Conservation (phyloP, 2,329 filamentous ascomycete genomes). For the Rhinocladiella similis region DNA sequence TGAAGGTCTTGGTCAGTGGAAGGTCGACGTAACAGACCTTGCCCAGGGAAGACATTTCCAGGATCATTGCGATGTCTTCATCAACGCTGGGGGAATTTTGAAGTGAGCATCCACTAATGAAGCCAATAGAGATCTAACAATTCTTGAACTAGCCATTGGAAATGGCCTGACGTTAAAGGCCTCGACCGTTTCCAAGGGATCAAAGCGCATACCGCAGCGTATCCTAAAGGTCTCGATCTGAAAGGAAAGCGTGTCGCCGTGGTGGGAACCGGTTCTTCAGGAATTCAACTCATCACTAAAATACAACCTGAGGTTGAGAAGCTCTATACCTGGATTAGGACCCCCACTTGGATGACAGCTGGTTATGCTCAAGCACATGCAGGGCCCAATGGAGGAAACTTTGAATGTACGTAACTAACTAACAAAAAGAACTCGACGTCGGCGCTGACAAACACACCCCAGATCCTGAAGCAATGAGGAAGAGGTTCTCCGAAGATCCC, state of each 20-base stretch:
- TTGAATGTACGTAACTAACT: slow-evolving; percentile 3
- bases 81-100: slow-evolving; percentile 31
- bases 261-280: slow-evolving; percentile 27
- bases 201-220: slow-evolving; percentile 35
- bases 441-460: neutral
- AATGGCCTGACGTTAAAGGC: slow-evolving; percentile 39
- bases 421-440: slow-evolving; percentile 12
- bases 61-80: slow-evolving; percentile 30
- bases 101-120: slow-evolving; percentile 10
- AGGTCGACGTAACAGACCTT: slow-evolving; percentile 1
- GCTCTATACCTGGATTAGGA: slow-evolving; percentile 33
- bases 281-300: slow-evolving; percentile 34
- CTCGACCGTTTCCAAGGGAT: slow-evolving; percentile 37
- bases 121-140: neutral
- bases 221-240: slow-evolving; percentile 32
- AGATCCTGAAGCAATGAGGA: neutral
- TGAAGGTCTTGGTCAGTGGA: slow-evolving; percentile 19
- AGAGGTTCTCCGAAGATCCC: slow-evolving; percentile 12
- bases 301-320: slow-evolving; percentile 38
- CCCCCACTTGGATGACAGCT: slow-evolving; percentile 30
- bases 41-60: slow-evolving; percentile 30
- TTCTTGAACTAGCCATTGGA: slow-evolving; percentile 26
- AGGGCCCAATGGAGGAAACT: slow-evolving; percentile 20
- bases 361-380: slow-evolving; percentile 18
- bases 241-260: slow-evolving; percentile 27